Percentiles rank a stretch among this genome's conserved stretches.
These are phyloP conservation scores for Mycena rosella DNA, from an alignment of 768 basidiomycete species.

Conservation along the genomic window DNA sequence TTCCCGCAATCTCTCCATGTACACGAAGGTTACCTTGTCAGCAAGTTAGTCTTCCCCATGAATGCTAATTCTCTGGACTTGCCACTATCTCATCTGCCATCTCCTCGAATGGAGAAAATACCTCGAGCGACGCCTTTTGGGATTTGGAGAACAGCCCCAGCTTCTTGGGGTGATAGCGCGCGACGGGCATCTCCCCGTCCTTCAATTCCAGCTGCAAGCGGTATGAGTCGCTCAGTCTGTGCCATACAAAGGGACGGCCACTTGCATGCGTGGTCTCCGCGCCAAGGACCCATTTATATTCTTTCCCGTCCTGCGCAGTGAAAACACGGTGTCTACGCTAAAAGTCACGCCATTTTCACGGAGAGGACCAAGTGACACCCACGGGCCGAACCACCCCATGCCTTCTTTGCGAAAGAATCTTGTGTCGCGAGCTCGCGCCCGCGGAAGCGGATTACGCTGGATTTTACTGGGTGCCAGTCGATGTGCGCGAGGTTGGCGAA, in stretches of 20 bases:
- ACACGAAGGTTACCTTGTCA: too few species aligned
- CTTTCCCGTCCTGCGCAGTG: conserved; percentile 46
- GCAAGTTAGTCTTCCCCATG: too few species aligned
- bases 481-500: conserved; percentile 50
- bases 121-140: conserved; percentile 30
- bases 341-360: too few species aligned
- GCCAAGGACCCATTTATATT: conserved; percentile 51
- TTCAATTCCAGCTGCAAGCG: conserved; percentile 27
- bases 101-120: too few species aligned
- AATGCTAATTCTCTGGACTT: too few species aligned
- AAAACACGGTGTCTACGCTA: conserved; percentile 50
- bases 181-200: conserved; percentile 35
- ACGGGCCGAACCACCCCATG: conserved; percentile 42
- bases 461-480: conserved; percentile 47
- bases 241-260: background rate
- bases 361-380: background rate
- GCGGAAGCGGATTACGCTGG: conserved; percentile 46
- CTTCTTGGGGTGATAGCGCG: conserved; percentile 33
- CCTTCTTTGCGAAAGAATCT: conserved; percentile 42
- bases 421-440: conserved; percentile 42
- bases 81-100: too few species aligned
- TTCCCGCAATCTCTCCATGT: too few species aligned
- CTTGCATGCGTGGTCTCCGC: conserved; percentile 36
- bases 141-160: conserved; percentile 24
- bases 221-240: background rate